These are phyloP conservation scores for Picea mariana DNA, from an alignment of 83 land plant genomes.

Conservation along the genomic window DNA sequence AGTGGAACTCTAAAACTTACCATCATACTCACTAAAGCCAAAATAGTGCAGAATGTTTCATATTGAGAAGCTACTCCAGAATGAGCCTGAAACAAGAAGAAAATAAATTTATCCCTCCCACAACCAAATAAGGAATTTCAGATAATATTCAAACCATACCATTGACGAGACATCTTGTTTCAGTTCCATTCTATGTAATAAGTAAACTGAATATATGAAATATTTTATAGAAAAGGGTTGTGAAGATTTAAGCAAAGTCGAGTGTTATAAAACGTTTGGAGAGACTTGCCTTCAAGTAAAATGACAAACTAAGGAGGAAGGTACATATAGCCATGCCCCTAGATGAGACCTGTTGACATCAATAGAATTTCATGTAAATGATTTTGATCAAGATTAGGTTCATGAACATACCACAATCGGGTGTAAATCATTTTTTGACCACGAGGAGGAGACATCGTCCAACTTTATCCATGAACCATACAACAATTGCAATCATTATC, in stretches of 20 bases:
- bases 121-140: background rate
- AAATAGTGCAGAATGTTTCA: too few relatives aligned
- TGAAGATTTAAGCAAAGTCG: background rate
- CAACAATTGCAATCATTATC: conserved; percentile 69
- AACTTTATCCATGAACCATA: conserved; percentile 88
- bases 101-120: background rate
- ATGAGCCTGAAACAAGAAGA: background rate
- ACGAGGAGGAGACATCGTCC: conserved; percentile 86
- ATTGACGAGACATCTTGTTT: background rate
- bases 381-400: background rate
- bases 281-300: conserved; percentile 8
- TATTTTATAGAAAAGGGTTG: background rate
- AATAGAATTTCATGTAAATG: background rate
- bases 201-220: background rate
- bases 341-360: conserved; percentile 65
- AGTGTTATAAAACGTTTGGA: background rate
- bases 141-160: too few relatives aligned
- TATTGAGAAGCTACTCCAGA: conserved; percentile 3
- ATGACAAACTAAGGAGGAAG: conserved; percentile 79
- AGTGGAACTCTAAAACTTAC: background rate
- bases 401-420: background rate
- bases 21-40: background rate
- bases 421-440: conserved; percentile 33
- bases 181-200: background rate
- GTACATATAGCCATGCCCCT: conserved; percentile 77